Conservation (phyloP, 1,139 yeast species). For the Saccharomyces hybrid region DNA sequence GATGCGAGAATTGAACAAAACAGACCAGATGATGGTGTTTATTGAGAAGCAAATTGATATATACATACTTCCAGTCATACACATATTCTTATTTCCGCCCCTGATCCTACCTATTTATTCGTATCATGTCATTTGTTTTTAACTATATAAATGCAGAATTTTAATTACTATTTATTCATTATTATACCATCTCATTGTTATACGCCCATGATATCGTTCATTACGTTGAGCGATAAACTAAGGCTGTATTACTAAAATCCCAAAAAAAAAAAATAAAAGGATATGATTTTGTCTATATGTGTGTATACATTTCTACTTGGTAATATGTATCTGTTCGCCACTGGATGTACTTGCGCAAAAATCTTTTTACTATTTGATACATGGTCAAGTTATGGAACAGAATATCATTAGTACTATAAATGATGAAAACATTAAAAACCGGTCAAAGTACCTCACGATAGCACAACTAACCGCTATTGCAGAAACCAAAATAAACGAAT, state of each 20-base stretch:
- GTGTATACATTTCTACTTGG: not conserved
- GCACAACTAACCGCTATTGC: constrained; percentile 24
- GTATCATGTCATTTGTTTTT: not conserved
- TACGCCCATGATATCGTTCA: not conserved
- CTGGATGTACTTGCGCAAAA: not conserved
- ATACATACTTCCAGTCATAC: not conserved
- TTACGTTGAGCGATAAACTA: not conserved
- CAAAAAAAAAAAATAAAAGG: not conserved
- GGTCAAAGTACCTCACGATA: constrained; percentile 8
- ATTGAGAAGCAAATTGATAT: constrained; percentile 9
- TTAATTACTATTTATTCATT: not conserved
- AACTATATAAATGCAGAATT: not conserved
- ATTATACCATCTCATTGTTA: not conserved
- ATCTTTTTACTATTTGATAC: not conserved
- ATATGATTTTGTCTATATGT: not conserved
- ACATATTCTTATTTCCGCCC: not conserved
- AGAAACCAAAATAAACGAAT: constrained; percentile 13
- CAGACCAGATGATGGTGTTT: constrained; percentile 32
- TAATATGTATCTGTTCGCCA: not conserved
- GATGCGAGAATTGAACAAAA: constrained; percentile 30
- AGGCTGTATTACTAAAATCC: not conserved
- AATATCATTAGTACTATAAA: not conserved
- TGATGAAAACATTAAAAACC: constrained; percentile 10
- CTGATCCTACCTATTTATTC: not conserved
- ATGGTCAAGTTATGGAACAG: not conserved